A percentile compares a stretch with the other conserved stretches of the same genome.
Evolutionary conservation across 2,329 filamentous ascomycete genomes (phyloP).

Genomic region (Trichoderma breve): DNA sequence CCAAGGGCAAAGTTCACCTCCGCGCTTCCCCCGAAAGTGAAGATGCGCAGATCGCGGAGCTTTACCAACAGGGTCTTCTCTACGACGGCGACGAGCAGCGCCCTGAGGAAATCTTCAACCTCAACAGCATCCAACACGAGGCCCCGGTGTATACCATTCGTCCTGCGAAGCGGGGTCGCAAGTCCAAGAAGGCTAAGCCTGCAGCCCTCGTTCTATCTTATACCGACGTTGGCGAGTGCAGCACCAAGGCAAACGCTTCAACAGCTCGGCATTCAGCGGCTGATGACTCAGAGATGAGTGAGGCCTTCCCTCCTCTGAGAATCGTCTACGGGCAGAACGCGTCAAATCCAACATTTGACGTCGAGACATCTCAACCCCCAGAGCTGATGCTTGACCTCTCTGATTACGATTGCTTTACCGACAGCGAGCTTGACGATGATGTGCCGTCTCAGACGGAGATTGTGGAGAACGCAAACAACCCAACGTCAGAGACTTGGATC

Average conservation of each 20-base stretch:
- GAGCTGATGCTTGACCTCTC: conserved; percentile 37
- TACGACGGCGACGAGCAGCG: conserved; percentile 42
- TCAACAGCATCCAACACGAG: conserved; percentile 40
- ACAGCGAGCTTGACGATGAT: conserved; percentile 36
- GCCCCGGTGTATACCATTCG: conserved; percentile 41
- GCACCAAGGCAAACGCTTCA: conserved; percentile 29
- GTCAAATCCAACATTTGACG: conserved; percentile 34
- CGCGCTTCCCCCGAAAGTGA: conserved; percentile 26
- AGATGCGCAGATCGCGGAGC: conserved; percentile 39
- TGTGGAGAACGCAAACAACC: conserved; percentile 29
- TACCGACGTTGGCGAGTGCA: conserved; percentile 41
- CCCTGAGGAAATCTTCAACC: conserved; percentile 35
- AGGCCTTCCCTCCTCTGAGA: conserved; percentile 35
- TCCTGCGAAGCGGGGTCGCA: conserved; percentile 35
- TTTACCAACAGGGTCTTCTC: conserved; percentile 46
- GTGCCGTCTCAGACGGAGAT: conserved; percentile 34
- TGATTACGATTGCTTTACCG: conserved; percentile 39
- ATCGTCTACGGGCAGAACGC: conserved; percentile 42
- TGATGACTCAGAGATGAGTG: conserved; percentile 21
- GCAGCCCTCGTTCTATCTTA: conserved; percentile 44
- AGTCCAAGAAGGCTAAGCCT: conserved; percentile 28
- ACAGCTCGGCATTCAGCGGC: conserved; percentile 32
- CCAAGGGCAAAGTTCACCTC: conserved; percentile 32
- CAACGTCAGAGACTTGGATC: conserved; percentile 40
- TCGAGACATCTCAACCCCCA: conserved; percentile 38